A percentile compares a stretch with the other conserved stretches of the same genome.
phyloP scores from a whole-genome alignment of 495 filamentous ascomycete species.

The Xylaria telfairii region DNA sequence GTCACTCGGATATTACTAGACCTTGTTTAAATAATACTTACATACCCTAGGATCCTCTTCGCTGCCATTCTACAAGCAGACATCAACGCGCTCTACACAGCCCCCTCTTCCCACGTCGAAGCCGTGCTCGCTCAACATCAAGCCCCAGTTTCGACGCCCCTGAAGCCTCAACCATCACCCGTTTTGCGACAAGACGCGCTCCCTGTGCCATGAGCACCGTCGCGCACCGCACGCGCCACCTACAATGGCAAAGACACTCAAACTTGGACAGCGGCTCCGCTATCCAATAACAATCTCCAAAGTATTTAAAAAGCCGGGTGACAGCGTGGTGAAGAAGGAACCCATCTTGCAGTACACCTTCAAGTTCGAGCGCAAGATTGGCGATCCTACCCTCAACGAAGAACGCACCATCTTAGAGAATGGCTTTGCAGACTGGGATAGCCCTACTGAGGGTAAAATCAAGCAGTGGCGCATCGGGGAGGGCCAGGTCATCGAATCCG shows the following conservation, averaged over 20 bases:
- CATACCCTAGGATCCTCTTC: neutral
- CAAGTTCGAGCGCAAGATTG: slow-evolving; percentile 71
- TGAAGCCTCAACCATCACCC: neutral
- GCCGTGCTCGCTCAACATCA: neutral
- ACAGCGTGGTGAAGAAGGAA: slow-evolving; percentile 75
- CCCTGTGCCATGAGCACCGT: slow-evolving; percentile 30
- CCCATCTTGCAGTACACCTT: slow-evolving; percentile 85
- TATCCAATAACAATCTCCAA: slow-evolving; percentile 95
- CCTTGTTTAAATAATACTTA: neutral
- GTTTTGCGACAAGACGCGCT: slow-evolving; percentile 24
- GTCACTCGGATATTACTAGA: neutral
- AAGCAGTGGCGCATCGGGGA: slow-evolving; percentile 74
- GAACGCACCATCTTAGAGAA: slow-evolving; percentile 61
- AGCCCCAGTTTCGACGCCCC: neutral
- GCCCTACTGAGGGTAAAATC: slow-evolving; percentile 78
- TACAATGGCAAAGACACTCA: slow-evolving; percentile 46
- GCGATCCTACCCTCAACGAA: slow-evolving; percentile 73
- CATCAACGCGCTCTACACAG: neutral
- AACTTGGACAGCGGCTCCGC: slow-evolving; percentile 68
- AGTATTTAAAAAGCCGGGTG: slow-evolving; percentile 76
- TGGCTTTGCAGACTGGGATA: slow-evolving; percentile 79
- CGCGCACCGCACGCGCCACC: slow-evolving; percentile 28
- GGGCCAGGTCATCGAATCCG: slow-evolving; percentile 69
- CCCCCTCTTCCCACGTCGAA: neutral
- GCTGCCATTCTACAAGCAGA: neutral